Percentiles rank a stretch among this genome's conserved stretches.
Evolutionary conservation across 208 protist species (phyloP).

Genomic region (Tritrichomonas musculus): DNA sequence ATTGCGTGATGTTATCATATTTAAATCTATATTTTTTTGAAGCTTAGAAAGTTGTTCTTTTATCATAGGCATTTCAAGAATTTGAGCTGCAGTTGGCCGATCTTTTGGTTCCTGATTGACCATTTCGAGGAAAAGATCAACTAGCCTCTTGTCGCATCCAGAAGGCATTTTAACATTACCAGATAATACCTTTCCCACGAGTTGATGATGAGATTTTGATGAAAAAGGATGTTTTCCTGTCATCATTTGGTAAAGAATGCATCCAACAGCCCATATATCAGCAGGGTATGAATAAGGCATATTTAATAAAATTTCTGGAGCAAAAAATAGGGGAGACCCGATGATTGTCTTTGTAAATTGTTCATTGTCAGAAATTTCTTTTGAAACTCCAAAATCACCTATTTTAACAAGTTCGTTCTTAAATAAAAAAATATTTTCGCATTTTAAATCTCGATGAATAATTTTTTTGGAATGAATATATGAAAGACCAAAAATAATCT

Average conservation of each 20-base stretch:
- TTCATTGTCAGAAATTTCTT: not conserved
- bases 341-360: slow-evolving; percentile 53
- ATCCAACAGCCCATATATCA: not conserved
- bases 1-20: too few relatives aligned
- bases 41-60: too few relatives aligned
- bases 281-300: not conserved
- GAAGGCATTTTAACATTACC: too few relatives aligned
- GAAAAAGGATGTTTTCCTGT: not conserved
- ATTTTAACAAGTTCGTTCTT: slow-evolving; percentile 45
- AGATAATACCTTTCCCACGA: too few relatives aligned
- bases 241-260: not conserved
- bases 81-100: too few relatives aligned
- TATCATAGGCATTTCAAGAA: too few relatives aligned
- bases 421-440: slow-evolving; percentile 62
- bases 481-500: slow-evolving; percentile 57
- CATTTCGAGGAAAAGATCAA: too few relatives aligned
- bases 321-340: slow-evolving; percentile 61
- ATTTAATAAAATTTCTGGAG: slow-evolving; percentile 9
- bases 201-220: too few relatives aligned
- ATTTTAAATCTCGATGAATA: slow-evolving; percentile 58
- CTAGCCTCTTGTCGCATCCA: too few relatives aligned
- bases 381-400: slow-evolving; percentile 63
- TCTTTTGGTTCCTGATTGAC: too few relatives aligned
- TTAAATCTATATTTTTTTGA: too few relatives aligned
- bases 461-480: slow-evolving; percentile 55